Percentiles rank a stretch among this genome's conserved stretches.
Conservation (phyloP, 805 yeast species). For the Wickerhamiella parazyma region DNA sequence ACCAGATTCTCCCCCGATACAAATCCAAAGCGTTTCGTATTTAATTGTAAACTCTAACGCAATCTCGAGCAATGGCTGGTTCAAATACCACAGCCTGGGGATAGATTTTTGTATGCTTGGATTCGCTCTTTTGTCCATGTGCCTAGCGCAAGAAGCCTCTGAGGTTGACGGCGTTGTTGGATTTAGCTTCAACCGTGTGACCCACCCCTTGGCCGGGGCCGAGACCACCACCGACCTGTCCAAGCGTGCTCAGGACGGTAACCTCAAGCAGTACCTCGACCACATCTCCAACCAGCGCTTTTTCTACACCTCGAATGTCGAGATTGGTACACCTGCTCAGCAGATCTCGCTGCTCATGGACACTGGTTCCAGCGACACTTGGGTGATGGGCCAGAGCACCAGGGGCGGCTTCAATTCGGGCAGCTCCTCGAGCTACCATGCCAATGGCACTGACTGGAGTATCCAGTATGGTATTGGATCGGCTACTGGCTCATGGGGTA, state of each 20-base stretch:
- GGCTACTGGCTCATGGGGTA: slow-evolving; percentile 47
- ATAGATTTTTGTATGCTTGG: too few relatives aligned
- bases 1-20: not conserved
- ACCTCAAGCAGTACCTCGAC: slow-evolving; percentile 8
- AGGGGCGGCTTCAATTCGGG: not conserved
- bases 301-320: slow-evolving; percentile 25
- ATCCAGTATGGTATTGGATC: slow-evolving; percentile 38
- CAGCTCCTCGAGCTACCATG: slow-evolving; percentile 19
- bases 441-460: slow-evolving; percentile 18
- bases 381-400: slow-evolving; percentile 35
- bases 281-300: slow-evolving; percentile 24
- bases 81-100: too few relatives aligned
- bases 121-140: not conserved
- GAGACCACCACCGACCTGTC: not conserved
- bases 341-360: slow-evolving; percentile 45
- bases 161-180: not conserved
- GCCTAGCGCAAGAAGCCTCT: not conserved
- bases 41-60: not conserved
- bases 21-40: not conserved
- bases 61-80: not conserved
- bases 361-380: slow-evolving; percentile 64
- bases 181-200: not conserved
- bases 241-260: not conserved
- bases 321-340: slow-evolving; percentile 47
- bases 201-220: not conserved